Conservation (phyloP, 257 asterid species). For the Nicotiana undulata region DNA sequence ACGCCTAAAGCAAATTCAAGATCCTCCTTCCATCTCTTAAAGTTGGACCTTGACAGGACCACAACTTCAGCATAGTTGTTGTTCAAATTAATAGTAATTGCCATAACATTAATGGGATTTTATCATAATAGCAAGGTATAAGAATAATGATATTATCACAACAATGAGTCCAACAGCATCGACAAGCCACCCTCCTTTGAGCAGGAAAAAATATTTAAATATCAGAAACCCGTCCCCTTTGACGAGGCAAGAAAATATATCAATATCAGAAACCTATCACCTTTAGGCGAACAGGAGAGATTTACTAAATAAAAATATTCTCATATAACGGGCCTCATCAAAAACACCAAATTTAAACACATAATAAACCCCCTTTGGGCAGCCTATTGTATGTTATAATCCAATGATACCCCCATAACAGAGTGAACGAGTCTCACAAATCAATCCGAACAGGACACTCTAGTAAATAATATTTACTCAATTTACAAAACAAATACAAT, state of each 20-base stretch:
- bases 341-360: neutral
- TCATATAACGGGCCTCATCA: neutral
- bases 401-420: neutral
- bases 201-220: too few relatives aligned
- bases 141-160: neutral
- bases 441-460: neutral
- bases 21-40: neutral
- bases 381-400: too few relatives aligned
- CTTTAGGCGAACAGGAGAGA: neutral
- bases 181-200: neutral
- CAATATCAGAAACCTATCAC: neutral
- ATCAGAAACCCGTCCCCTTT: neutral
- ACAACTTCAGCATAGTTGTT: neutral
- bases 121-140: neutral
- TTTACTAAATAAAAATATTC: neutral
- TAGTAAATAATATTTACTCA: neutral
- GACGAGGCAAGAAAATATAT: too few relatives aligned
- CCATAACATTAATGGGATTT: neutral
- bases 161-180: neutral
- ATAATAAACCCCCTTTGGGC: neutral
- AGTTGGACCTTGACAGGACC: neutral
- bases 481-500: too few relatives aligned
- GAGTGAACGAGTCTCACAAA: neutral
- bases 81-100: neutral
- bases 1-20: neutral